Base-by-base conservation (phyloP, 1,284 basidiomycete species). In the Sporisorium sorghi region DNA sequence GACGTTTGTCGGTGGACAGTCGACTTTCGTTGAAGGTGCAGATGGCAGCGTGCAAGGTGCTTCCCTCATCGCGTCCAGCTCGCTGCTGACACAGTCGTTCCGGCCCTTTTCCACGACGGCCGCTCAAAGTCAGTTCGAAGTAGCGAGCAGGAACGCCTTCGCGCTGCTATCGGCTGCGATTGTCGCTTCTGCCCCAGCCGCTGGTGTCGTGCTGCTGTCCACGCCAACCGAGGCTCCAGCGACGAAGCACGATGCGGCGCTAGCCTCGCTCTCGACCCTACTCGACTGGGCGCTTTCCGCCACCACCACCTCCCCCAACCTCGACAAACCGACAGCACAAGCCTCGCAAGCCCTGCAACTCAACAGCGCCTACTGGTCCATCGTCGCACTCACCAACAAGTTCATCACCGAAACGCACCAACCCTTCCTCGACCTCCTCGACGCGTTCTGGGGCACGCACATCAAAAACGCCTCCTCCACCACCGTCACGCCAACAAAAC, bases 301-400 rank as follows among this genome's bases (percentile, higher is more conserved):
- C 30, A n/a, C 26, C 28, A 28, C 35, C 21, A 10, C 6, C 10
- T 19, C 49, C 7, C 5, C 3, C 17, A 52, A 6, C 19, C 9
- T 5, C 14, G 14, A 51, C 49, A 39, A 28, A 30, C 1, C 17
- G 17, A 39, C 33, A 14, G 15, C 8, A 30, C 19, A 28, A 3
- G 37, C 66, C 1, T 70, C 62, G 2, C 40, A 26, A 12, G 63
- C 68, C 1, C 64, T 75, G 5, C 68, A 71, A 26, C 57, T 67
- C 56, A 67, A 68, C 35, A 55, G 48, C 30, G 63, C 54, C 0
- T 64, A 49, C 48, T 71, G 67, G 73, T 49, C 42, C 15, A 30
- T 59, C 19, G 52, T 35, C 33, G 14, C 59, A 5, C 33, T 61
- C n/a, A 55, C 75, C 51, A 83, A 83, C 65, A 83, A 83, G 68